phyloP scores from a whole-genome alignment of 2,329 filamentous ascomycete genomes.

The Tolypocladium album region DNA sequence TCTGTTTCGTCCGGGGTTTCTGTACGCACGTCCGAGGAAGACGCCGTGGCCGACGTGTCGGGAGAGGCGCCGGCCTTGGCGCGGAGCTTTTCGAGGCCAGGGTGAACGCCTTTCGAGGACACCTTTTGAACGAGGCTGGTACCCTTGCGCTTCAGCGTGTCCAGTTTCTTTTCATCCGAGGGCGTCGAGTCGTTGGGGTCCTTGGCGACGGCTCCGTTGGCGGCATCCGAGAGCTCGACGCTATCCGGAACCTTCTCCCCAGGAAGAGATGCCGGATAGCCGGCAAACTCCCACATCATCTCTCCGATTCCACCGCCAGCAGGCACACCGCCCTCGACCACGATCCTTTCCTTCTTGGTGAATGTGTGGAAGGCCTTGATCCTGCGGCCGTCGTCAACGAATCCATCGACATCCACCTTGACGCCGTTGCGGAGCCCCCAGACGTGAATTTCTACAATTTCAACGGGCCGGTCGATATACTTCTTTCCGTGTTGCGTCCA shows the following conservation, averaged over 20 bases:
- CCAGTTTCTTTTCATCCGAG: slow-evolving; percentile 5
- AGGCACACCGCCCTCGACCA: slow-evolving; percentile 49
- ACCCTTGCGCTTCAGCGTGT: slow-evolving; percentile 15
- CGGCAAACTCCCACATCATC: slow-evolving; percentile 43
- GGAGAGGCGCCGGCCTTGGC: slow-evolving; percentile 7
- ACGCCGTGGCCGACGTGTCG: slow-evolving; percentile 5
- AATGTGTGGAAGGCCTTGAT: slow-evolving; percentile 83
- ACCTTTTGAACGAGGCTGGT: slow-evolving; percentile 23
- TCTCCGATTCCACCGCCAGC: slow-evolving; percentile 37
- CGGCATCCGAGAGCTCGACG: slow-evolving; percentile 18
- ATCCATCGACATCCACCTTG: slow-evolving; percentile 78
- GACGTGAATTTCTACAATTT: slow-evolving; percentile 79
- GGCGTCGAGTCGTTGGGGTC: neutral
- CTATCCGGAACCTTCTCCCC: slow-evolving; percentile 25
- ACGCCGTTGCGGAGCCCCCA: slow-evolving; percentile 85
- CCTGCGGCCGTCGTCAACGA: slow-evolving; percentile 75
- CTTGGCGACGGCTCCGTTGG: slow-evolving; percentile 12
- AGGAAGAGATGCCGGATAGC: slow-evolving; percentile 16
- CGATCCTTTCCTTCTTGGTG: slow-evolving; percentile 55
- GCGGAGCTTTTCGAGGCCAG: slow-evolving; percentile 11
- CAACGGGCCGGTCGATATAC: slow-evolving; percentile 73
- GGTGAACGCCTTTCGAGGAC: slow-evolving; percentile 9
- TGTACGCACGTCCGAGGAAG: slow-evolving; percentile 1
- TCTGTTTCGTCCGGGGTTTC: slow-evolving; percentile 28
- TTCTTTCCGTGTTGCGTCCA: slow-evolving; percentile 68